Base-by-base conservation (phyloP, 306 rosid species). In the Acacia acuminata region DNA sequence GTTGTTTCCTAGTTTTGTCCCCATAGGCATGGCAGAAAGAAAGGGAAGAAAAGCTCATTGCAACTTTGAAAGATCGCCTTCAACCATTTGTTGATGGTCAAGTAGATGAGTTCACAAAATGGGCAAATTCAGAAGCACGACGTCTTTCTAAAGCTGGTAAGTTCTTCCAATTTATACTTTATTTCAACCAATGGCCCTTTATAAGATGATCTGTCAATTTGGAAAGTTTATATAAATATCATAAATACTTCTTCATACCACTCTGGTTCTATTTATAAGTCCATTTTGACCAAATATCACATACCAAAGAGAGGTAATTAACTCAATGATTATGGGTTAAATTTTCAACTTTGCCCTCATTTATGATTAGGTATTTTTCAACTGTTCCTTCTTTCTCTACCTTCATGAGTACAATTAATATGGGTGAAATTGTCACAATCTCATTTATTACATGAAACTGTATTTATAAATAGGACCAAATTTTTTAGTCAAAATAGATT, bases 141-240 rank as follows among this genome's bases (percentile, higher is more conserved):
- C 92, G 65, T 47, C 99, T 96, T 85, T 94, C 99, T 71, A 20
- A 68, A 56, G 99, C 93, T 63, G 97, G 99, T 92, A 86, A 77
- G 75, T 22, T 32, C 78, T 82, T 56, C 82, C n/a, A 53, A 17
- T 75, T 76, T 77, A 32, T 67, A 20, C 51, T 79, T 48, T 32
- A 47, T n/a, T 75, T 70, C 48, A 47, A 22, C 6, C 76, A 25
- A 10, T 81, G 71, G 73, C 32, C 66, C 71, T 79, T 24, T 79
- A 14, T 36, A 73, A 2, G 15, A 55, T 36, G 19, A 10, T 73
- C 67, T 53, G 8, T 42, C 51, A 50, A 47, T 25, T 17, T 73
- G 27, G 32, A 86, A 47, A 44, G 64, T 65, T 83, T 55, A 45
- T 44, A 71, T 44, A 25, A 25, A 63, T 63, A 50, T 86, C 38